Evolutionary conservation across 768 basidiomycete genomes (phyloP).

Genomic region (Mycena epipterygia): DNA sequence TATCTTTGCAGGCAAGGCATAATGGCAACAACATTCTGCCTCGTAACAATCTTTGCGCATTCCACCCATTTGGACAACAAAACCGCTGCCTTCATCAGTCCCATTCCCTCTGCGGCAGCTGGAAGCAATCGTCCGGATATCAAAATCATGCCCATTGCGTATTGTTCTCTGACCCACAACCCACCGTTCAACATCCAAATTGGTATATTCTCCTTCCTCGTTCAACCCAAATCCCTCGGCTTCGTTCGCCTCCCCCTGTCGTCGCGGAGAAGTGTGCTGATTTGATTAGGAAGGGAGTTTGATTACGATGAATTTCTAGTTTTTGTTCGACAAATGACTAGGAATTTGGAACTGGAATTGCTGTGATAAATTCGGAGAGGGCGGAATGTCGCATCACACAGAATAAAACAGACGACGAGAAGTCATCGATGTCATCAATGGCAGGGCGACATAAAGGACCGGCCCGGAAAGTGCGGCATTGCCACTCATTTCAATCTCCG

Average conservation of each 20-base stretch:
- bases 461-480: too few species aligned
- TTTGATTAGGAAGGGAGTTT: conserved; percentile 35
- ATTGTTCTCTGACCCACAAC: conserved; percentile 39
- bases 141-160: conserved; percentile 41
- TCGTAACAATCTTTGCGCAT: conserved; percentile 44
- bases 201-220: conserved; percentile 32
- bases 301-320: too few species aligned
- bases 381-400: too few species aligned
- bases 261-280: conserved; percentile 54
- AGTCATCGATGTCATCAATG: too few species aligned
- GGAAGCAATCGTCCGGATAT: conserved; percentile 45
- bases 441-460: too few species aligned
- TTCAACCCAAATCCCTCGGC: conserved; percentile 35
- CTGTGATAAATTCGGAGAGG: too few species aligned
- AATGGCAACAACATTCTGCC: conserved; percentile 40
- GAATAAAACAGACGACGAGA: too few species aligned
- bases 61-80: conserved; percentile 40
- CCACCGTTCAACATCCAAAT: conserved; percentile 37
- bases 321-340: too few species aligned
- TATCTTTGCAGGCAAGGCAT: conserved; percentile 41
- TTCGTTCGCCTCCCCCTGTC: conserved; percentile 39
- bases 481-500: too few species aligned
- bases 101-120: neutral
- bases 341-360: too few species aligned
- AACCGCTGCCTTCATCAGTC: conserved; percentile 30